Evolutionary conservation across 257 asterid species (phyloP).

Genomic region (Solanum megistacrolobum): DNA sequence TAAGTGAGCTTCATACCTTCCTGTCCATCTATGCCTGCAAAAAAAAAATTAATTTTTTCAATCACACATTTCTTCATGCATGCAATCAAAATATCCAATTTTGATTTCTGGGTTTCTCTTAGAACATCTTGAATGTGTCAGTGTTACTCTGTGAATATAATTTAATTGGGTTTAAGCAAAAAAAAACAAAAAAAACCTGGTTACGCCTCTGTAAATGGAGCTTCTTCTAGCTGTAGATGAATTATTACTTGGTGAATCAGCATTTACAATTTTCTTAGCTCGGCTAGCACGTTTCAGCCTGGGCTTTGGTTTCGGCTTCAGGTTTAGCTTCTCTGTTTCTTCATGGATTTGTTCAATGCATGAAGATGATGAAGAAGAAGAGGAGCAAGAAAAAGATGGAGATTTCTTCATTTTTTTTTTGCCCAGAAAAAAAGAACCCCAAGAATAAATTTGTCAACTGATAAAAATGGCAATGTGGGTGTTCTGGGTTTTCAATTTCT

Average conservation of each 20-base stretch:
- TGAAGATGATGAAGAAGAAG: conserved; percentile 63
- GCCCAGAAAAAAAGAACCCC: background rate
- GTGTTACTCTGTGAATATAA: background rate
- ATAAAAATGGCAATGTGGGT: background rate
- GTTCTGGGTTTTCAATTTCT: background rate
- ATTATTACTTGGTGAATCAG: conserved; percentile 13
- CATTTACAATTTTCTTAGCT: conserved; percentile 7
- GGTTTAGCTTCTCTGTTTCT: conserved; percentile 1
- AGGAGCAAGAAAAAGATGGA: conserved; percentile 24
- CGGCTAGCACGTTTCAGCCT: conserved; percentile 17
- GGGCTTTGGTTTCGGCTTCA: background rate
- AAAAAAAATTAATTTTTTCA: background rate
- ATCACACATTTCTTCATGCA: conserved; percentile 30
- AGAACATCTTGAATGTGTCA: background rate
- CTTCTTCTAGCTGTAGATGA: conserved; percentile 52
- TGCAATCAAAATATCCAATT: conserved; percentile 19
- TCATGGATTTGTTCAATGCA: conserved; percentile 27
- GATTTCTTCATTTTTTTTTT: conserved; percentile 27
- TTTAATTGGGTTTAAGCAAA: background rate
- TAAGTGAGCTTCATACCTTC: conserved; percentile 81
- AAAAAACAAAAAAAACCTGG: conserved; percentile 35
- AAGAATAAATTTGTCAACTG: background rate
- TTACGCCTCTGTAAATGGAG: conserved; percentile 88
- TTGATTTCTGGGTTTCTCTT: background rate
- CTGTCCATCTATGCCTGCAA: conserved; percentile 89